Percentiles rank a stretch among this genome's conserved stretches.
Conservation (phyloP, 345 rosid species). For the Arabis alpina region DNA sequence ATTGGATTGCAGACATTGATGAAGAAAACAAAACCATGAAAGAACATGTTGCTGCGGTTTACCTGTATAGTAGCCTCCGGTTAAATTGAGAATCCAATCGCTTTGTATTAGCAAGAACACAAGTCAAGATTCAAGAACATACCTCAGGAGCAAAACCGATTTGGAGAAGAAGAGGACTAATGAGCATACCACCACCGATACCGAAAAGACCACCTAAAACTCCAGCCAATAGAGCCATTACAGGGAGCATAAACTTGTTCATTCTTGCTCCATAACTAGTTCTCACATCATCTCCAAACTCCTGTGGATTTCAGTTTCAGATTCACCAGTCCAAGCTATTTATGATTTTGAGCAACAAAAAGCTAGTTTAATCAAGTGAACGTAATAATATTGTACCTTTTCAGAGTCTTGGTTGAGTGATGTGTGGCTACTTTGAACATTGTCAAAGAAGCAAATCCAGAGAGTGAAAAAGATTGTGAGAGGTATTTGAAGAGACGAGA, state of each 20-base stretch:
- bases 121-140: constrained; percentile 4
- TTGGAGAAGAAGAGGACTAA: constrained; percentile 86
- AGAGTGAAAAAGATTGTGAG: constrained; percentile 64
- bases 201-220: constrained; percentile 76
- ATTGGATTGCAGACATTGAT: constrained; percentile 51
- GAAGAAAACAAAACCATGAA: constrained; percentile 44
- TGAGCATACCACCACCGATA: constrained; percentile 87
- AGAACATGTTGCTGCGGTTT: constrained; percentile 64
- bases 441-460: constrained; percentile 53
- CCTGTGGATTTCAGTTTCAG: constrained; percentile 12
- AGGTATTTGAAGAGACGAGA: constrained; percentile 71
- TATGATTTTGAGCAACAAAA: background rate
- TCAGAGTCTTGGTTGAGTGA: constrained; percentile 12
- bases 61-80: constrained; percentile 44
- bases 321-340: background rate
- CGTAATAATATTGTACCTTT: background rate
- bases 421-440: constrained; percentile 10
- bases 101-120: background rate
- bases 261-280: background rate
- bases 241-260: constrained; percentile 49
- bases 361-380: background rate
- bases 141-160: constrained; percentile 74
- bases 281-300: background rate
- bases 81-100: constrained; percentile 3
- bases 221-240: constrained; percentile 74